phyloP scores from a whole-genome alignment of 2,329 filamentous ascomycete species.

The Neurospora sp. region DNA sequence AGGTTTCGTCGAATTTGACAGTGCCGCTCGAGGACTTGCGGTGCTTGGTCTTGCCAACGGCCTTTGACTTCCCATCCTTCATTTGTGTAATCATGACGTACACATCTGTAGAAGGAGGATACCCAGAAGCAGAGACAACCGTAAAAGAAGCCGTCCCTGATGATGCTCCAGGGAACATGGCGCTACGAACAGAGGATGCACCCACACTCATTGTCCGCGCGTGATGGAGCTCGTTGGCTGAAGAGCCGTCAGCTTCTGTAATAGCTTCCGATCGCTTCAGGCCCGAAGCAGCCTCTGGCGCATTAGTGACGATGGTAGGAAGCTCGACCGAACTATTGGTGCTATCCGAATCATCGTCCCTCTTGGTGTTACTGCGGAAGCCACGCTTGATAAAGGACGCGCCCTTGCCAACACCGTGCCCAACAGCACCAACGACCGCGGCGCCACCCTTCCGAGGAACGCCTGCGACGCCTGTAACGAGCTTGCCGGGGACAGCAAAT shows the following conservation, averaged over 20 bases:
- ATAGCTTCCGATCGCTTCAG: slow-evolving; percentile 33
- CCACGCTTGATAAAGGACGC: slow-evolving; percentile 85
- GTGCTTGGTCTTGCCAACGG: slow-evolving; percentile 86
- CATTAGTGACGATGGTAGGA: slow-evolving; percentile 34
- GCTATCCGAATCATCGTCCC: slow-evolving; percentile 36
- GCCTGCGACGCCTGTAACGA: slow-evolving; percentile 70
- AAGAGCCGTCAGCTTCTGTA: slow-evolving; percentile 22
- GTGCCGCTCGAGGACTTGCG: slow-evolving; percentile 61
- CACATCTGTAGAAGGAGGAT: slow-evolving; percentile 65
- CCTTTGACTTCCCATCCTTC: slow-evolving; percentile 56
- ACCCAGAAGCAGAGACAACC: slow-evolving; percentile 69
- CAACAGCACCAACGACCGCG: slow-evolving; percentile 60
- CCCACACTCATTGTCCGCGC: slow-evolving; percentile 48
- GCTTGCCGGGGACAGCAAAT: slow-evolving; percentile 76
- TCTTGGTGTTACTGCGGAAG: slow-evolving; percentile 59
- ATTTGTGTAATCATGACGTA: slow-evolving; percentile 64
- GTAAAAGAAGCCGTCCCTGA: slow-evolving; percentile 71
- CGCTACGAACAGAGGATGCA: slow-evolving; percentile 57
- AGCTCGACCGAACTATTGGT: slow-evolving; percentile 29
- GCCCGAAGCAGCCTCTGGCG: slow-evolving; percentile 27
- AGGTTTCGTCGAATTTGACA: slow-evolving; percentile 66
- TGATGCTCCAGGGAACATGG: slow-evolving; percentile 42
- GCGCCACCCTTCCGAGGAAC: slow-evolving; percentile 90
- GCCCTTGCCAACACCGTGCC: slow-evolving; percentile 75
- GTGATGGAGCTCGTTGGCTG: slow-evolving; percentile 29